phyloP scores from a whole-genome alignment of 176 grass and related monocot species.

The Poa annua region DNA sequence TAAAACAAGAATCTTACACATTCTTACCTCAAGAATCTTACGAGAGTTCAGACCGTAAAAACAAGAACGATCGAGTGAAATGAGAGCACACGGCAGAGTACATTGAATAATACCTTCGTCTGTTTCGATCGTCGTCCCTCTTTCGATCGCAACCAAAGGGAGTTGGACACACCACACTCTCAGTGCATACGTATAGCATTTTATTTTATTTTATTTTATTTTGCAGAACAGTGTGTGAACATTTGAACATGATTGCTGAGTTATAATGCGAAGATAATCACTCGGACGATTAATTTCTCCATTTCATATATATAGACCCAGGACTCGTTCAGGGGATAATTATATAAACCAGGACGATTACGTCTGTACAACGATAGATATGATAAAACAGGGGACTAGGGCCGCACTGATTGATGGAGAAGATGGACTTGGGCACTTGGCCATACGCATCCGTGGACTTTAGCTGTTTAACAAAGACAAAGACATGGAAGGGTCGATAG shows the following conservation, averaged over 20 bases:
- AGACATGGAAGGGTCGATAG: neutral
- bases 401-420: neutral
- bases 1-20: too few relatives aligned
- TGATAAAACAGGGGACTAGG: neutral
- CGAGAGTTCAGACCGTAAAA: neutral
- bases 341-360: too few relatives aligned
- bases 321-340: too few relatives aligned
- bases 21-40: neutral
- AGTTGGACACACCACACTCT: too few relatives aligned
- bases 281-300: neutral
- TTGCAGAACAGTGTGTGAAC: neutral
- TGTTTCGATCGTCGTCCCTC: neutral
- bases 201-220: too few relatives aligned
- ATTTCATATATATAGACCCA: neutral
- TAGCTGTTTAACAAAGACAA: neutral
- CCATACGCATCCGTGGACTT: neutral
- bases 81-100: too few relatives aligned
- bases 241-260: conserved; percentile 2
- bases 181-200: too few relatives aligned
- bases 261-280: neutral
- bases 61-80: too few relatives aligned
- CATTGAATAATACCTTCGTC: too few relatives aligned
- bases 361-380: neutral
- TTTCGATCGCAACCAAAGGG: too few relatives aligned
- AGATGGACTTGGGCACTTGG: conserved; percentile 46